Percentiles rank a stretch among this genome's conserved stretches.
Evolutionary conservation across 495 filamentous ascomycete species (phyloP).

Genomic region (Lasiosphaeria hispida): DNA sequence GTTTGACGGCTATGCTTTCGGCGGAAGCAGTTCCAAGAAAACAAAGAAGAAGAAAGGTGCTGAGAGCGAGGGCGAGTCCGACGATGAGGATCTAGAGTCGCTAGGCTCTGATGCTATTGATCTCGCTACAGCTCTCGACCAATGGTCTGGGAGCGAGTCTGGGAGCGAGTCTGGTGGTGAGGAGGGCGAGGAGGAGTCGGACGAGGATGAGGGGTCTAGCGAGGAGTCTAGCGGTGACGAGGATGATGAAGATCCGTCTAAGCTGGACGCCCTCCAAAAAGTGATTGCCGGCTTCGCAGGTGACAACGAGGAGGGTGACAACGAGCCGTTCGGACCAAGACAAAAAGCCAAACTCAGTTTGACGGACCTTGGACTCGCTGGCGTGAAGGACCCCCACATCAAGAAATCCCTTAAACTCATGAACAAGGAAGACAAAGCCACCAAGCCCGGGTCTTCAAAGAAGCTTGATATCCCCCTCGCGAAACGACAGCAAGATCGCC

Average conservation of each 20-base stretch:
- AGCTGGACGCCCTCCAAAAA: constrained; percentile 62
- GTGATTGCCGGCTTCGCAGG: constrained; percentile 67
- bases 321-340: constrained; percentile 24
- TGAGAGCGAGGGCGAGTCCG: constrained; percentile 57
- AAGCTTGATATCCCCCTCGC: constrained; percentile 83
- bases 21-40: constrained; percentile 60
- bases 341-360: constrained; percentile 74
- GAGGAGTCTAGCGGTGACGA: constrained; percentile 48
- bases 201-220: constrained; percentile 50
- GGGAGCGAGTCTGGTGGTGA: constrained; percentile 30
- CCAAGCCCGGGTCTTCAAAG: constrained; percentile 56
- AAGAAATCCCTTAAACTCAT: constrained; percentile 77
- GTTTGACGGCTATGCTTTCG: constrained; percentile 74
- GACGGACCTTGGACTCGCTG: constrained; percentile 67
- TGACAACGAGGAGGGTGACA: constrained; percentile 30
- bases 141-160: constrained; percentile 48
- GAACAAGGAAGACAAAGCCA: constrained; percentile 51
- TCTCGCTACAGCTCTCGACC: constrained; percentile 76
- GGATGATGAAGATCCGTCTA: constrained; percentile 54
- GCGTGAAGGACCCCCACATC: constrained; percentile 69
- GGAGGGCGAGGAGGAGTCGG: constrained; percentile 34
- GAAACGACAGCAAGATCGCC: constrained; percentile 82
- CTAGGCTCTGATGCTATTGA: constrained; percentile 85
- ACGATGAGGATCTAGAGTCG: constrained; percentile 50
- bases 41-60: constrained; percentile 49